Conservation (phyloP, 164 flowering plant species). For the Paratinospora sagittata region DNA sequence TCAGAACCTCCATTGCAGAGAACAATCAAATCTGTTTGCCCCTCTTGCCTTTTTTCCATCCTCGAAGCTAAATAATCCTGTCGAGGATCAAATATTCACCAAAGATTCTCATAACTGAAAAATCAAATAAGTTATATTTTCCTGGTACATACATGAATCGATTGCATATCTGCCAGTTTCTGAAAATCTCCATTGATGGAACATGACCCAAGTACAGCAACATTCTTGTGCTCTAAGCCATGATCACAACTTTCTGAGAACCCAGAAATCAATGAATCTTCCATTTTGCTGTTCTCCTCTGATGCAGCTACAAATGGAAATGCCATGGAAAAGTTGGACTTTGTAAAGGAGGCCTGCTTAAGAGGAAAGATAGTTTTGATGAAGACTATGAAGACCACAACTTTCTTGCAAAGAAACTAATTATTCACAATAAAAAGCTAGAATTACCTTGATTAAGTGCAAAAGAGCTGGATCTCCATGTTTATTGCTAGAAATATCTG, state of each 20-base stretch:
- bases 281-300: slow-evolving; percentile 46
- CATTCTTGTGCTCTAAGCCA: slow-evolving; percentile 29
- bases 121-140: neutral
- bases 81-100: neutral
- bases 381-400: neutral
- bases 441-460: slow-evolving; percentile 62
- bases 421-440: neutral
- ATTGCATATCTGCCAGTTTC: slow-evolving; percentile 45
- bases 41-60: slow-evolving; percentile 35
- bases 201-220: slow-evolving; percentile 60
- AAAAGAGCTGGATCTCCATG: slow-evolving; percentile 47
- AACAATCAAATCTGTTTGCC: slow-evolving; percentile 52
- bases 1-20: slow-evolving; percentile 44
- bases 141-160: slow-evolving; percentile 45
- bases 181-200: slow-evolving; percentile 37
- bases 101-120: neutral
- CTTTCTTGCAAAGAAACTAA: neutral
- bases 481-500: slow-evolving; percentile 37
- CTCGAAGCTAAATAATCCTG: slow-evolving; percentile 63
- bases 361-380: neutral
- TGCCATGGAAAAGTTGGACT: slow-evolving; percentile 75
- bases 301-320: slow-evolving; percentile 68
- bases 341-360: slow-evolving; percentile 52
- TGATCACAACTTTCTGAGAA: slow-evolving; percentile 54
- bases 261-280: slow-evolving; percentile 55